A percentile compares a stretch with the other conserved stretches of the same genome.
phyloP scores from a whole-genome alignment of 345 rosid species.

The Salix viminalis region DNA sequence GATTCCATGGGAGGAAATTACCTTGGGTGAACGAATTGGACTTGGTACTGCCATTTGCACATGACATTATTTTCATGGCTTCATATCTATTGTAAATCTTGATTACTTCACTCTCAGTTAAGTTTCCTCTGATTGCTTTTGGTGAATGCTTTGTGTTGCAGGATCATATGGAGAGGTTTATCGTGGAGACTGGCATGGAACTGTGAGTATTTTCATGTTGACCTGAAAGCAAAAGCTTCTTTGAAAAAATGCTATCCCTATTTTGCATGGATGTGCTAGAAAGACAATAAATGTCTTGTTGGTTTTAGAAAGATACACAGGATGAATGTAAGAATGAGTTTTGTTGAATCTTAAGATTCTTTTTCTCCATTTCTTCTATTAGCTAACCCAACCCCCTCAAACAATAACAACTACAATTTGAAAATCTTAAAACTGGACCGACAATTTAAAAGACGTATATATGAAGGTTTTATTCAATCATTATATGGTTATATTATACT shows the following conservation, averaged over 20 bases:
- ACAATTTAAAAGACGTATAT: background rate
- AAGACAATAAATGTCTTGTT: background rate
- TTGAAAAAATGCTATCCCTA: background rate
- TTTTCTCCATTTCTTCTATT: background rate
- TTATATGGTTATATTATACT: background rate
- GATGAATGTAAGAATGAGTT: background rate
- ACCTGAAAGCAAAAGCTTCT: background rate
- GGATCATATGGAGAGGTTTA: constrained; percentile 98
- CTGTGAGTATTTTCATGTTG: constrained; percentile 56
- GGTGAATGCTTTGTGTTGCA: constrained; percentile 37
- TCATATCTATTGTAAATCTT: constrained; percentile 11
- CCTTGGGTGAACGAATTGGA: constrained; percentile 92
- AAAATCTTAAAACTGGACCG: background rate
- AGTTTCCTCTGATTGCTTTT: constrained; percentile 5
- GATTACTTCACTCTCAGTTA: constrained; percentile 1
- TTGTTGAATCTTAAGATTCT: background rate
- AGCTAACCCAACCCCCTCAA: background rate
- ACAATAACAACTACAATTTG: background rate
- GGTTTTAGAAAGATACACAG: background rate
- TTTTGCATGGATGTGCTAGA: background rate
- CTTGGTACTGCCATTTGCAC: constrained; percentile 57
- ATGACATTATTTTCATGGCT: constrained; percentile 21
- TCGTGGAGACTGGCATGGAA: constrained; percentile 97
- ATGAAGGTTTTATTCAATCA: background rate
- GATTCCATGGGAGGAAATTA: constrained; percentile 84